These are phyloP conservation scores for Adenanthera pavonina DNA, from an alignment of 306 rosid species.

Conservation along the genomic window DNA sequence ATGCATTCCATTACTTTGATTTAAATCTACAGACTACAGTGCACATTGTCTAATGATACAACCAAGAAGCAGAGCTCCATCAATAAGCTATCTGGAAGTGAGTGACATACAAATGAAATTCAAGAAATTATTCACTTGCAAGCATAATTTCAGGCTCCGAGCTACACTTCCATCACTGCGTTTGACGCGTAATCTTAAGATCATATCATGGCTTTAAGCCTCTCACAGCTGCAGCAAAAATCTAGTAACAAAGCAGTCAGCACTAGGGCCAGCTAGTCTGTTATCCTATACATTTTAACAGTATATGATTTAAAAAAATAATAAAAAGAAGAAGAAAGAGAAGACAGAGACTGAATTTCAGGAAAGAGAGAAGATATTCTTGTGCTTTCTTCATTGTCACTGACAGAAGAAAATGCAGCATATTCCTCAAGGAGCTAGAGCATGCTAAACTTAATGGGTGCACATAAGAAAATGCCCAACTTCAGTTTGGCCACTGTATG, in stretches of 20 bases:
- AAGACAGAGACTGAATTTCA: conserved; percentile 19
- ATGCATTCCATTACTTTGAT: conserved; percentile 11
- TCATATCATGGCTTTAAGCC: conserved; percentile 46
- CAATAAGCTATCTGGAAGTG: not conserved
- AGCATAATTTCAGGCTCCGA: not conserved
- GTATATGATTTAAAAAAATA: not conserved
- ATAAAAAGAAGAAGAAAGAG: not conserved
- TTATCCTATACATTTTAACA: not conserved
- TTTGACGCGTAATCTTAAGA: conserved; percentile 28
- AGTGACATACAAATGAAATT: not conserved
- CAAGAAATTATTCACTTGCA: not conserved
- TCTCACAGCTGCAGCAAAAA: conserved; percentile 59
- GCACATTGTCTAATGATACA: conserved; percentile 26
- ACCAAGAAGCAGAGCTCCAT: conserved; percentile 31
- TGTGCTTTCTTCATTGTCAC: conserved; percentile 10
- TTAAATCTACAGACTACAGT: conserved; percentile 24
- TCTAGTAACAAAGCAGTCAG: conserved; percentile 37
- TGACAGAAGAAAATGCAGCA: conserved; percentile 1
- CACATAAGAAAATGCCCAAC: not conserved
- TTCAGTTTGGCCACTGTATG: not conserved
- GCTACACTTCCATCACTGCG: conserved; percentile 19
- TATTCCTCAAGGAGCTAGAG: conserved; percentile 10
- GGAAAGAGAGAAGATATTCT: conserved; percentile 10
- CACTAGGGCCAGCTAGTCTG: not conserved
- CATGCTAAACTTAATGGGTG: not conserved